phyloP scores from a whole-genome alignment of 352 stramenopile genomes.

The Poterioochromonas sp. region DNA sequence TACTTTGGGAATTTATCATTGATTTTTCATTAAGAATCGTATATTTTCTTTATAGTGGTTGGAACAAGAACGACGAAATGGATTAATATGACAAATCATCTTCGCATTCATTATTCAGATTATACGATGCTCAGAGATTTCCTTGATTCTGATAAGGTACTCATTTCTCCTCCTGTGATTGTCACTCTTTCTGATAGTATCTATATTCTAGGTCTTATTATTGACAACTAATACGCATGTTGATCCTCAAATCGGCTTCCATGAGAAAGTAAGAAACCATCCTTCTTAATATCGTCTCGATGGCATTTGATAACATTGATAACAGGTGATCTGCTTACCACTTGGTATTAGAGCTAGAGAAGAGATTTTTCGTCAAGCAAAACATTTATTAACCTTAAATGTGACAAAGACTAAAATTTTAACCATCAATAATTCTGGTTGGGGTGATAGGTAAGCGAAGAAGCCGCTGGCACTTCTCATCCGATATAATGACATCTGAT shows the following conservation, averaged over 20 bases:
- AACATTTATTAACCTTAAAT: neutral
- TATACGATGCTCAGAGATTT: neutral
- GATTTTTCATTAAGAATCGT: neutral
- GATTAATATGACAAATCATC: conserved; percentile 19
- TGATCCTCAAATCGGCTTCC: neutral
- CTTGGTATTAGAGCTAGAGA: neutral
- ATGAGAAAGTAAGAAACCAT: neutral
- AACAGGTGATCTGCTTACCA: neutral
- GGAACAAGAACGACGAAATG: neutral
- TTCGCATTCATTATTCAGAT: neutral
- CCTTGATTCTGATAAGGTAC: neutral
- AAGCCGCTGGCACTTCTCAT: no score
- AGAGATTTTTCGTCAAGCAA: neutral
- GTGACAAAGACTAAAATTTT: neutral
- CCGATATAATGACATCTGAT: no score
- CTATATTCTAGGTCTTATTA: neutral
- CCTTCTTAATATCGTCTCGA: neutral
- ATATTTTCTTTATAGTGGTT: neutral
- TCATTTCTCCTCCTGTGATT: no score
- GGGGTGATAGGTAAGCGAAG: no score
- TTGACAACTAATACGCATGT: no score
- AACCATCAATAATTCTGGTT: neutral
- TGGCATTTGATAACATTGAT: neutral
- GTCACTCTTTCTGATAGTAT: neutral
- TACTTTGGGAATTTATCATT: no score